These are phyloP conservation scores for Avena eriantha DNA, from an alignment of 176 grass and related monocot genomes.

Conservation along the genomic window DNA sequence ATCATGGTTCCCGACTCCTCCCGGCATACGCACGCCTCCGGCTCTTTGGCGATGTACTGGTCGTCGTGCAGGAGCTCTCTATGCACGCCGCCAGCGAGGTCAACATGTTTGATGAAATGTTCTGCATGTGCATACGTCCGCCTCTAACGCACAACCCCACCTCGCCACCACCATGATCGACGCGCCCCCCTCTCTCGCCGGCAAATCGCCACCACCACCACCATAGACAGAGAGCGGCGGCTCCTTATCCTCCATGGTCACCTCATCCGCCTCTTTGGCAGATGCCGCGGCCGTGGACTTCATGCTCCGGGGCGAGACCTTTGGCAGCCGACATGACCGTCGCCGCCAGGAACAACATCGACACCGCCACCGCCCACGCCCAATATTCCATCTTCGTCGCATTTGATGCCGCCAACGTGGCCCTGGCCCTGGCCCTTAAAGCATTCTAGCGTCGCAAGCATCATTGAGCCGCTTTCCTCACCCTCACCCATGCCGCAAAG, in stretches of 20 bases:
- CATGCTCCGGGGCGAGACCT: constrained; percentile 52
- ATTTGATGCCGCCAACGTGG: constrained; percentile 38
- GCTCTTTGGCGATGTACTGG: too few relatives aligned
- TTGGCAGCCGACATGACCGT: constrained; percentile 47
- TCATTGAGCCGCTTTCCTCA: constrained; percentile 24
- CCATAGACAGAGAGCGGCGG: constrained; percentile 21
- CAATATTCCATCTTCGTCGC: constrained; percentile 37
- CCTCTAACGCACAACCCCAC: too few relatives aligned
- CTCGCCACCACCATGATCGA: too few relatives aligned
- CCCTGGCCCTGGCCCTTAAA: constrained; percentile 26
- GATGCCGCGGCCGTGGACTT: constrained; percentile 41
- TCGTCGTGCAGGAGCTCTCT: too few relatives aligned
- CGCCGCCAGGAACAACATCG: constrained; percentile 43
- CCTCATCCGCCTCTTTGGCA: constrained; percentile 45
- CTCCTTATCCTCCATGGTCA: constrained; percentile 56
- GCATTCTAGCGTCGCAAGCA: too few relatives aligned
- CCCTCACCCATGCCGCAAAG: constrained; percentile 49
- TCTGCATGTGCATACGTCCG: too few relatives aligned
- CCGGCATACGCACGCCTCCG: too few relatives aligned
- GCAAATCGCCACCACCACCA: background rate
- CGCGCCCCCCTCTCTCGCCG: too few relatives aligned
- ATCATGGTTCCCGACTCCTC: too few relatives aligned
- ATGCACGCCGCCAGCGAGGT: too few relatives aligned
- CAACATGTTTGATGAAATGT: too few relatives aligned
- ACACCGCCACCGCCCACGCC: constrained; percentile 33